These are phyloP conservation scores for Tuber microsphaerosporum DNA, from an alignment of 495 filamentous ascomycete genomes.

Conservation along the genomic window DNA sequence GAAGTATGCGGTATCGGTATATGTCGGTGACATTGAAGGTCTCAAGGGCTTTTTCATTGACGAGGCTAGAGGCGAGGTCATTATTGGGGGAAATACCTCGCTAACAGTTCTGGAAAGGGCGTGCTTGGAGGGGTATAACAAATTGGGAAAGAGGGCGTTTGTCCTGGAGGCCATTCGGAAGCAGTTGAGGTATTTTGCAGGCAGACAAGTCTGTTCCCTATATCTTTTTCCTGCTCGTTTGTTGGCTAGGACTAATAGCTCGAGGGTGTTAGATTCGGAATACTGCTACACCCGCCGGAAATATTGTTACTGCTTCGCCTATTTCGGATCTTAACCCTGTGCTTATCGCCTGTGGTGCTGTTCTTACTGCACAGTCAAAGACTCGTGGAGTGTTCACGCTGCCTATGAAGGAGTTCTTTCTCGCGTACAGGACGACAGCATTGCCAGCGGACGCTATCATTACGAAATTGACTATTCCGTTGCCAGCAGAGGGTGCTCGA, in stretches of 20 bases:
- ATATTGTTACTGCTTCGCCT: conserved; percentile 45
- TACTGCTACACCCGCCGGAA: conserved; percentile 44
- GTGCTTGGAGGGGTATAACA: conserved; percentile 43
- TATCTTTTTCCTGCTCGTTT: not conserved
- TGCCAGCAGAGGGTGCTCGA: conserved; percentile 47
- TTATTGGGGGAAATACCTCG: conserved; percentile 43
- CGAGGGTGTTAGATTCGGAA: conserved; percentile 42
- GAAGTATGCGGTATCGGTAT: conserved; percentile 43
- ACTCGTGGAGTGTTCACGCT: conserved; percentile 33
- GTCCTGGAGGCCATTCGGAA: conserved; percentile 44
- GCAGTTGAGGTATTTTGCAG: conserved; percentile 45
- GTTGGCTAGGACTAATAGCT: conserved; percentile 4
- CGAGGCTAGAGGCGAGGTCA: conserved; percentile 27
- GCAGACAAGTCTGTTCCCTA: conserved; percentile 39
- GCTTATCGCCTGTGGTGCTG: conserved; percentile 42
- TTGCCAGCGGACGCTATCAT: conserved; percentile 43
- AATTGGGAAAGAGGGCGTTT: conserved; percentile 41
- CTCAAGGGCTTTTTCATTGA: conserved; percentile 39
- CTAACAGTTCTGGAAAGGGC: conserved; percentile 42
- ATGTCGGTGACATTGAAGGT: conserved; percentile 45
- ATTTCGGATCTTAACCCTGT: conserved; percentile 46
- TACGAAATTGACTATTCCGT: conserved; percentile 47
- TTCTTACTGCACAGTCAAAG: conserved; percentile 38
- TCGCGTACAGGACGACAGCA: conserved; percentile 43
- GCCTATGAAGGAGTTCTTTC: conserved; percentile 43